These are phyloP conservation scores for Suhomyces wounanorum DNA, from an alignment of 1,139 yeast genomes.

Conservation along the genomic window DNA sequence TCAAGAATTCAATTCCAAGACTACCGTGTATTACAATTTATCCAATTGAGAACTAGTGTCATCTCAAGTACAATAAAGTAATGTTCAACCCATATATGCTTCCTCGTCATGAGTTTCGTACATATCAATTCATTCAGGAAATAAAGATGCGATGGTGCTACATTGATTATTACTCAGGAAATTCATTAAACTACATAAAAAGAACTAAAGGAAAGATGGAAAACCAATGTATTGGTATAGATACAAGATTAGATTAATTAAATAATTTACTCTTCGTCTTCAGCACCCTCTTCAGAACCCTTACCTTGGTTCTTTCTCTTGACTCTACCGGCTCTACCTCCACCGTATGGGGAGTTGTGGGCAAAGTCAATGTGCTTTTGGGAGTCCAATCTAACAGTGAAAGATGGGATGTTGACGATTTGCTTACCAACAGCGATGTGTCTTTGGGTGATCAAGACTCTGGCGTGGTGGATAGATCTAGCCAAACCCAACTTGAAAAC, in stretches of 20 bases:
- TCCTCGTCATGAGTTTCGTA: no score
- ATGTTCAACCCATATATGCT: no score
- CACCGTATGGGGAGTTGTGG: conserved; percentile 99
- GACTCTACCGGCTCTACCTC: conserved; percentile 99
- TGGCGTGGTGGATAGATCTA: conserved; percentile 99
- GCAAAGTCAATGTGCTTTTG: conserved; percentile 99
- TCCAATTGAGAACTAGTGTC: no score
- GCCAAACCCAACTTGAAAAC: conserved; percentile 99
- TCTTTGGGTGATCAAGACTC: conserved; percentile 98
- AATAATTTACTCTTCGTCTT: conserved; percentile 58
- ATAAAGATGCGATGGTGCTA: no score
- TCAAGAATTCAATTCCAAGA: no score
- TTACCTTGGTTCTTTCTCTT: conserved; percentile 94
- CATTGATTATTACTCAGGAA: background rate
- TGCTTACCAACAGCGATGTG: conserved; percentile 99
- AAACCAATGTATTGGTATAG: conserved; percentile 16
- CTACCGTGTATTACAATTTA: no score
- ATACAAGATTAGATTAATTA: conserved; percentile 15
- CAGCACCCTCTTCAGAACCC: conserved; percentile 69
- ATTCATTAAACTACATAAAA: conserved; percentile 14
- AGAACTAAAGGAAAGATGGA: conserved; percentile 14
- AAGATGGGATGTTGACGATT: conserved; percentile 97
- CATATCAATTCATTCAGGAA: no score
- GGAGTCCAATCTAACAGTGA: conserved; percentile 99
- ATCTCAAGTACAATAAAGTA: no score